phyloP scores from a whole-genome alignment of 2,329 filamentous ascomycete species.

The Arthrobotrys musiformis region DNA sequence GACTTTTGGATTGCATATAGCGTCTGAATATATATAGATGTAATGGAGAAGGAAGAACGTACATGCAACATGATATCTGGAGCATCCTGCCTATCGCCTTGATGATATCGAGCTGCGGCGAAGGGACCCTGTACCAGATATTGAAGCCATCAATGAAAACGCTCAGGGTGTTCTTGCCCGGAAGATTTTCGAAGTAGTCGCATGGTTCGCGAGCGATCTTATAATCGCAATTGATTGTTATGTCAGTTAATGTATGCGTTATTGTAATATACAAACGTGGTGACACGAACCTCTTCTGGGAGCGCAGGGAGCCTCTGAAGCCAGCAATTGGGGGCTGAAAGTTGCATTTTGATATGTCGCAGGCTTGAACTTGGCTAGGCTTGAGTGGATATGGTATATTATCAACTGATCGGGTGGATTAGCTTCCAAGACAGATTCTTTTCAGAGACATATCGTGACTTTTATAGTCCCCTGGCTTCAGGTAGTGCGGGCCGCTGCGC shows the following conservation, averaged over 20 bases:
- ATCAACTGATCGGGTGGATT: too few relatives aligned
- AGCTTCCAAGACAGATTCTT: too few relatives aligned
- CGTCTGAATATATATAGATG: background rate
- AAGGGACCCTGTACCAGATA: constrained; percentile 27
- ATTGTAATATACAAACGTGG: too few relatives aligned
- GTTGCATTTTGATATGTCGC: background rate
- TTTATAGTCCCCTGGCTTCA: too few relatives aligned
- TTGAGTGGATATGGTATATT: too few relatives aligned
- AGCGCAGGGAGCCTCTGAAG: background rate
- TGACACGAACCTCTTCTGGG: background rate
- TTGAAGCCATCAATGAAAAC: constrained; percentile 26
- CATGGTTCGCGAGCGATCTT: constrained; percentile 19
- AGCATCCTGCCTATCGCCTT: constrained; percentile 12
- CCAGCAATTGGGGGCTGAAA: background rate
- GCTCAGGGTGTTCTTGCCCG: constrained; percentile 14
- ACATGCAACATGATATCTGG: constrained; percentile 16
- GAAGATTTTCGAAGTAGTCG: constrained; percentile 10
- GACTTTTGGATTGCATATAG: background rate
- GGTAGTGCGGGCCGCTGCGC: too few relatives aligned
- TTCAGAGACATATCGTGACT: too few relatives aligned
- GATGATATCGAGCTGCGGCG: constrained; percentile 10
- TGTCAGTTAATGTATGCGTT: background rate
- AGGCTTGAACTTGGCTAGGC: too few relatives aligned
- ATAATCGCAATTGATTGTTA: background rate
- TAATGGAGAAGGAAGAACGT: background rate